These are phyloP conservation scores for Alternaria arborescens DNA, from an alignment of 2,329 filamentous ascomycete species.

Conservation along the genomic window DNA sequence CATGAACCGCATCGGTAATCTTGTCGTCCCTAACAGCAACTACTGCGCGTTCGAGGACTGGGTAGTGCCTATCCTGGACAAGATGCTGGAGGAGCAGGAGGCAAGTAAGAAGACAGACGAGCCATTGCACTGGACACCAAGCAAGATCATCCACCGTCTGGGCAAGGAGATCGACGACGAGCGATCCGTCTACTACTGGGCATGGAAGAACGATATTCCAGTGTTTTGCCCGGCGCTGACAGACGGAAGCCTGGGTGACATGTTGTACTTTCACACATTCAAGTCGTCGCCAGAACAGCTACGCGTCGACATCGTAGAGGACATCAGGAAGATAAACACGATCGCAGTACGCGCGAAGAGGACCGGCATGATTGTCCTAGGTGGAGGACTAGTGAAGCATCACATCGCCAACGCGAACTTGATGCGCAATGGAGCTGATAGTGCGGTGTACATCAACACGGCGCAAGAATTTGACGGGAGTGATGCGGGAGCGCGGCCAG, in stretches of 20 bases:
- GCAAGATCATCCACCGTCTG: slow-evolving; percentile 86
- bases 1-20: slow-evolving; percentile 94
- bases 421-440: slow-evolving; percentile 97
- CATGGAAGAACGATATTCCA: slow-evolving; percentile 94
- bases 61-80: slow-evolving; percentile 94
- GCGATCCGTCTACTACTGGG: slow-evolving; percentile 94
- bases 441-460: slow-evolving; percentile 97
- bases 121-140: slow-evolving; percentile 89
- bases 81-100: slow-evolving; percentile 93
- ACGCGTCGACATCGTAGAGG: slow-evolving; percentile 89
- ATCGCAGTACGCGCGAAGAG: slow-evolving; percentile 86
- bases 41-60: slow-evolving; percentile 99
- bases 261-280: slow-evolving; percentile 99
- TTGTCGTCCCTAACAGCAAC: slow-evolving; percentile 95
- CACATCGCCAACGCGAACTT: slow-evolving; percentile 97
- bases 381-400: slow-evolving; percentile 95
- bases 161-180: slow-evolving; percentile 95
- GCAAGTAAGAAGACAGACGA: slow-evolving; percentile 72
- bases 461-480: slow-evolving; percentile 97
- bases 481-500: slow-evolving; percentile 91
- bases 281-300: slow-evolving; percentile 83
- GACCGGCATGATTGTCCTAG: slow-evolving; percentile 93
- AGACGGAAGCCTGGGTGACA: slow-evolving; percentile 93
- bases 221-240: slow-evolving; percentile 97
- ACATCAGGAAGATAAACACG: slow-evolving; percentile 92